Percentiles rank a stretch among this genome's conserved stretches.
Evolutionary conservation across 345 rosid genomes (phyloP).

Genomic region (Firmiana major): DNA sequence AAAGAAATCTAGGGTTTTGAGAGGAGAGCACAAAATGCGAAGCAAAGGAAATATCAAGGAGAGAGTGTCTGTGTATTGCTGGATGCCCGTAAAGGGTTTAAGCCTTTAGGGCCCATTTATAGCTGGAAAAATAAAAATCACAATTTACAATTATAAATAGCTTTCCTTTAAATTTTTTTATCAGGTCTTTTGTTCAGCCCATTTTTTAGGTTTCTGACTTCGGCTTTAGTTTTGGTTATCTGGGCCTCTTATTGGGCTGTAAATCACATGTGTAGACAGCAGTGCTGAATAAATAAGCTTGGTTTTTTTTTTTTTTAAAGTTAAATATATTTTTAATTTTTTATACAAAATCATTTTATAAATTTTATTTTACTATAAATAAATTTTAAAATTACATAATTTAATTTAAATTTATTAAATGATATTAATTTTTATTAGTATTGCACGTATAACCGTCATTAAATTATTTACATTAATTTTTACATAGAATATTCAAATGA

Average conservation of each 20-base stretch:
- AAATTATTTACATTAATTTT: too few relatives aligned
- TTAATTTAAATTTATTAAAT: too few relatives aligned
- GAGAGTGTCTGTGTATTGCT: background rate
- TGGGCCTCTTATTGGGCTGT: background rate
- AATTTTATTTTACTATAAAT: too few relatives aligned
- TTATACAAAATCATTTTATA: too few relatives aligned
- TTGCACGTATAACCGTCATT: too few relatives aligned
- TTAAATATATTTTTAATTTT: too few relatives aligned
- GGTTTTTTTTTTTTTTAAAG: too few relatives aligned
- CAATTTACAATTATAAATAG: background rate
- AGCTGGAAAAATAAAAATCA: background rate
- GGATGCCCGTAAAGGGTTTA: background rate
- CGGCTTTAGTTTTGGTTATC: background rate
- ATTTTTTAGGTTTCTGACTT: background rate
- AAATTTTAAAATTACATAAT: too few relatives aligned
- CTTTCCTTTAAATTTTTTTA: background rate
- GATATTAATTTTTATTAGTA: too few relatives aligned
- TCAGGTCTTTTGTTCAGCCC: background rate
- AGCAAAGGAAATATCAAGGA: background rate
- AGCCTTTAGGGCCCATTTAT: background rate
- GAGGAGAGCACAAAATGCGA: background rate
- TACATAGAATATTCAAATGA: too few relatives aligned
- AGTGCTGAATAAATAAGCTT: too few relatives aligned
- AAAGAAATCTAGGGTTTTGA: conserved; percentile 18
- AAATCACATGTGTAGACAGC: too few relatives aligned